Conservation (phyloP, 139 green algal species). For the Trebouxia sp. region DNA sequence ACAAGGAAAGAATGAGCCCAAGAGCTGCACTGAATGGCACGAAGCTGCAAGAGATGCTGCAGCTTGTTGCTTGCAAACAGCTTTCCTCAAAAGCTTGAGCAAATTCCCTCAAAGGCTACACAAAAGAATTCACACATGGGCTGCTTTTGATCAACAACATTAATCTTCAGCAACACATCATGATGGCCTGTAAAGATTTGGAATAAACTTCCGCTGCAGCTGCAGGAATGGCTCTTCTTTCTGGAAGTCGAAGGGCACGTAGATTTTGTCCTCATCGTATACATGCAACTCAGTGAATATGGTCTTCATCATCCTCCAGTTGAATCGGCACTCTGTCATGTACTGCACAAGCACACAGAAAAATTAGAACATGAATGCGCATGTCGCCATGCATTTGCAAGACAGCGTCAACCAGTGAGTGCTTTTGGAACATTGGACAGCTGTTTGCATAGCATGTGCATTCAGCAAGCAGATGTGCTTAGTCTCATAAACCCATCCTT, state of each 20-base stretch:
- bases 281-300: conserved; percentile 92
- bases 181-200: conserved; percentile 40
- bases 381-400: background rate
- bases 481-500: too few species aligned
- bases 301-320: conserved; percentile 93
- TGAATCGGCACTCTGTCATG: conserved; percentile 92
- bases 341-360: conserved; percentile 58
- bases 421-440: too few species aligned
- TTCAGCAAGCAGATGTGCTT: background rate
- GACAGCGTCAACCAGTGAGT: too few species aligned
- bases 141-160: background rate
- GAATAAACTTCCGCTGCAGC: conserved; percentile 77
- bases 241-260: conserved; percentile 82
- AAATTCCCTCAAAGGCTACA: too few species aligned
- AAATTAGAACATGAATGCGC: background rate
- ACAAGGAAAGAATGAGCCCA: too few species aligned
- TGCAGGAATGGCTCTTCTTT: conserved; percentile 77
- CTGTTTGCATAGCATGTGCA: too few species aligned
- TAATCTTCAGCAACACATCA: background rate
- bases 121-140: too few species aligned
- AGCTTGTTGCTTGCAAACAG: background rate
- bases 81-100: too few species aligned
- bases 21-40: too few species aligned
- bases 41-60: background rate
- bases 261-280: conserved; percentile 86